Base-by-base conservation (phyloP, 1,139 yeast species). In the Hyphopichia buzzinii region DNA sequence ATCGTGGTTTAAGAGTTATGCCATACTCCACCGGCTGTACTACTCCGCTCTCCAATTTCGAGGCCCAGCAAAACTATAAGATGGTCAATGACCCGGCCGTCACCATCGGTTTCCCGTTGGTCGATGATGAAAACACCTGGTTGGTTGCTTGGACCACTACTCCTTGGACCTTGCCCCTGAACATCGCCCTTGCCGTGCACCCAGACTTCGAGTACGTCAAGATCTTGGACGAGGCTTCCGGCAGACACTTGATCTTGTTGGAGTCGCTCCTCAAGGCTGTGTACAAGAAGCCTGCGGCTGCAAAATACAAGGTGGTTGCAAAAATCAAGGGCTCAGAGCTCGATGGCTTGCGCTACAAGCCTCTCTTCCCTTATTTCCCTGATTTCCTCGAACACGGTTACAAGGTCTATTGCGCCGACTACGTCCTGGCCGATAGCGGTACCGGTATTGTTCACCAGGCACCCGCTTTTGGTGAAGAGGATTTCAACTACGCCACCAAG, bases 391-490 rank as follows among this genome's bases (percentile, higher is more conserved):
- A 81, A 34, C 66, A 76, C 41, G 98, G 84, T 11, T 92, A 86
- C 75, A 77, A 74, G 54, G 96, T 92, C 50, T 79, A 87, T 52
- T 67, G 73, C 39, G 97, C 83, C 40, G 84, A 77, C 48, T 92
- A 86, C 57, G 98, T 92, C 55, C 80, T 96, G 38, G 80, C 75
- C 46, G 98, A 92, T 48, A 84, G 95, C 37, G 99, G 99, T 88
- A 87, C 98, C 39, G 99, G 99, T 81, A 80, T 92, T 59, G 99
- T 92, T 44, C 98, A 92, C 63, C 96, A 90, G 64, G 81, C 98
- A 33, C 98, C 99, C 48, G 94, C 98, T 35, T 94, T 89, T 69
- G 99, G 99, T 84, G 99, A 92, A 69, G 95, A 82, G 65, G 99
- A 94, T 90, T 89, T 81, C 75, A 77, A 74, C 47, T 95, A 84